phyloP scores from a whole-genome alignment of 1,284 basidiomycete species.

The Pseudozyma pruni region DNA sequence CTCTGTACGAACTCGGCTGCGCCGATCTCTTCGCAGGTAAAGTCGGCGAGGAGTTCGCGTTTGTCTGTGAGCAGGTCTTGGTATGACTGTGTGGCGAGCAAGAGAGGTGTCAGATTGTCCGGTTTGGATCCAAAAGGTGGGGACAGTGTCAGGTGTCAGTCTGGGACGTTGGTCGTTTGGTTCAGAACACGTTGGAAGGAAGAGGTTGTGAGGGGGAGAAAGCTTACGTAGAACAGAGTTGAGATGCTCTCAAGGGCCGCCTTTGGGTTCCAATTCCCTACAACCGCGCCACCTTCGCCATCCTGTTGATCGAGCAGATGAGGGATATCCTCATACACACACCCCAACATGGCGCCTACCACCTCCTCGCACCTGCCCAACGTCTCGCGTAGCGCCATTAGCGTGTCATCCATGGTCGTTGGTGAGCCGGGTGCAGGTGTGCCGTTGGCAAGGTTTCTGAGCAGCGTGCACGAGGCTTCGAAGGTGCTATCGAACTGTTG shows the following conservation, averaged over 20 bases:
- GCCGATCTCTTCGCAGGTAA: constrained; percentile 62
- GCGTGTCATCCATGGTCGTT: constrained; percentile 9
- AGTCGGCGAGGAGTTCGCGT: constrained; percentile 59
- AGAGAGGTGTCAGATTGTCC: background rate
- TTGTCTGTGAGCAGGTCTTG: constrained; percentile 58
- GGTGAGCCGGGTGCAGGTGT: background rate
- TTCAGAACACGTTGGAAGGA: no score
- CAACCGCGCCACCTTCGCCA: background rate
- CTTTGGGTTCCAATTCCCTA: constrained; percentile 53
- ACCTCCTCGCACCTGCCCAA: constrained; percentile 24
- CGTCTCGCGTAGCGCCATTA: constrained; percentile 16
- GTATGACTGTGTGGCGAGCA: constrained; percentile 46
- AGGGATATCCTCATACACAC: constrained; percentile 34
- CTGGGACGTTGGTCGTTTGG: no score
- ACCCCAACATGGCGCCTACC: constrained; percentile 15
- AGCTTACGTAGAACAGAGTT: constrained; percentile 62
- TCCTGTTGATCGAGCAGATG: constrained; percentile 56
- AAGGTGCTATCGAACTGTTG: constrained; percentile 27
- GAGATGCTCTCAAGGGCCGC: constrained; percentile 53
- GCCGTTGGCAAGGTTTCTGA: constrained; percentile 4
- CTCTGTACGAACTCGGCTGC: constrained; percentile 33
- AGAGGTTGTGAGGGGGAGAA: background rate
- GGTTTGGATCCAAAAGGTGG: constrained; percentile 1
- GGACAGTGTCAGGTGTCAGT: no score
- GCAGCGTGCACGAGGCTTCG: constrained; percentile 1